phyloP scores from a whole-genome alignment of 108 stramenopile genomes.

The Pseudonitzschia multiseries region DNA sequence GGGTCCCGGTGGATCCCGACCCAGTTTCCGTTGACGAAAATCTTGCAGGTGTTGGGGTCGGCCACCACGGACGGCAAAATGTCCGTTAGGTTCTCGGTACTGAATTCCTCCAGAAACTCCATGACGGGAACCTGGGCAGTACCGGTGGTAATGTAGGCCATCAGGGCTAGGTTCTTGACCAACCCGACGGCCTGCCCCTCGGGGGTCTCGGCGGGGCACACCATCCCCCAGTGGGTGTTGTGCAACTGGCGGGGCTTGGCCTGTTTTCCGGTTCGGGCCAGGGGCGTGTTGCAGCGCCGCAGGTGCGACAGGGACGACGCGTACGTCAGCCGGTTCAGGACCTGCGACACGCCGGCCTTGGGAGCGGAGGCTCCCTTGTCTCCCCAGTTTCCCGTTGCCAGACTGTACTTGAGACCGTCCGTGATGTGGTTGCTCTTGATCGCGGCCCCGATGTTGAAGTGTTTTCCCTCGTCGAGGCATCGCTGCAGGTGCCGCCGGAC shows the following conservation, averaged over 20 bases:
- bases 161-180: constrained; percentile 97
- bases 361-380: constrained; percentile 84
- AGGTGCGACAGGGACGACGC: constrained; percentile 98
- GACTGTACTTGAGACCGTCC: constrained; percentile 94
- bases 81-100: constrained; percentile 89
- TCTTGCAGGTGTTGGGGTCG: constrained; percentile 92
- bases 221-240: constrained; percentile 99
- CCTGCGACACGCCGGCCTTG: constrained; percentile 99
- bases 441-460: constrained; percentile 93
- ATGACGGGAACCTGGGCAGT: constrained; percentile 89
- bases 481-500: constrained; percentile 91
- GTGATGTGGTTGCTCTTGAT: constrained; percentile 97
- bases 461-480: constrained; percentile 94
- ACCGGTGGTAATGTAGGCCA: constrained; percentile 98
- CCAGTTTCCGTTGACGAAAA: constrained; percentile 99
- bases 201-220: constrained; percentile 97
- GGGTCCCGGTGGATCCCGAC: constrained; percentile 98
- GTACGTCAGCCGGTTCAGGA: constrained; percentile 97
- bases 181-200: constrained; percentile 99
- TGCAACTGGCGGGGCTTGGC: constrained; percentile 98
- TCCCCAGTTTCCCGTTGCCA: constrained; percentile 99
- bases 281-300: constrained; percentile 96
- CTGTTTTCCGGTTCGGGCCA: constrained; percentile 97
- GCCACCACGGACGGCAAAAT: constrained; percentile 94
- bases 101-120: constrained; percentile 95